Evolutionary conservation across 495 filamentous ascomycete genomes (phyloP), one percentile per base, ranked within the genome.

Genomic region (Tuber brumale): DNA sequence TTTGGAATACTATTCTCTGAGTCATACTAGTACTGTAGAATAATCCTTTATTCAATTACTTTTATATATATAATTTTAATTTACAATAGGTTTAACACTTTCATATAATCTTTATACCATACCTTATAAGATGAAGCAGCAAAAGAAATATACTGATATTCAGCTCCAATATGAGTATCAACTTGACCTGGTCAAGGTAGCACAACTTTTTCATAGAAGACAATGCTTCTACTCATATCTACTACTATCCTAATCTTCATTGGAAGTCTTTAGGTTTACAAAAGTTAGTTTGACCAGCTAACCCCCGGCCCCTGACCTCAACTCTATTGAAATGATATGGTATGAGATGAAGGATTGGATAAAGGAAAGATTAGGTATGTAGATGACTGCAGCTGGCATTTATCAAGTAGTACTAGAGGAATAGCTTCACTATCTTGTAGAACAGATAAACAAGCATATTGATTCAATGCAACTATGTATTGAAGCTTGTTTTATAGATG

Each of bases 81-180:
- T 48, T 23, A 48, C 45, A 48, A 8, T 35, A 75, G 66, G 43
- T n/a, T 5, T 21, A 1, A 1, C 44, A 1, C 74, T 76, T 1
- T 70, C 70, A 2, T 70, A 72, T 21, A 43, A 77, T 44, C 7
- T 77, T 0, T 75, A 70, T 18, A 75, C 72, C 37, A 44, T 45
- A 1, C 69, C 69, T 4, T 71, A 77, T 4, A 72, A 75, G 21
- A 74, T n/a, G 18, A 21, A 8, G n/a, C 16, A 72, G 7, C 31
- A 75, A 31, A 31, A 2, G 43, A 35, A 41, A 16, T 6, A 8
- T 19, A 31, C 72, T 0, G 8, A 69, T 0, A 7, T 21, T 5
- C 3, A 45, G 23, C 70, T 77, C 19, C 51, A 72, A 21, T 3
- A 31, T 2, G 70, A 72, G 10, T 77, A 23, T 31, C 51, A 77